Percentiles rank a stretch among this genome's conserved stretches.
These are phyloP conservation scores for Pontederia crassipes DNA, from an alignment of 176 grass and related monocot species.

Conservation along the genomic window DNA sequence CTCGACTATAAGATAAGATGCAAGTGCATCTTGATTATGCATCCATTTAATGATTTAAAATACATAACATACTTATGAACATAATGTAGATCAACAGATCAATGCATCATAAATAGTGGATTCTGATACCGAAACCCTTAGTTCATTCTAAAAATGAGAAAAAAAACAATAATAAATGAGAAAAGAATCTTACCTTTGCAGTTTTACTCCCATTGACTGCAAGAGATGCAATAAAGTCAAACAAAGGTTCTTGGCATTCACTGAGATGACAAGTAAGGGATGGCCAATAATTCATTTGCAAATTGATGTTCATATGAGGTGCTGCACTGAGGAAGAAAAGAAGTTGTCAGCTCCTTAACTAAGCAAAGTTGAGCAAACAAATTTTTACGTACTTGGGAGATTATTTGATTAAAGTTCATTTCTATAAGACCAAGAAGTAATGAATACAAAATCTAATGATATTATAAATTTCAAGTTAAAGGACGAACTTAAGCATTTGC, in stretches of 20 bases:
- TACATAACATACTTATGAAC: no score
- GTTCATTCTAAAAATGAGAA: not conserved
- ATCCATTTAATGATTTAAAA: no score
- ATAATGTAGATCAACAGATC: no score
- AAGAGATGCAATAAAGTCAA: conserved; percentile 70
- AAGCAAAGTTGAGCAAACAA: not conserved
- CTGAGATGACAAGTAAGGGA: conserved; percentile 67
- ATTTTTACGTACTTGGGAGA: not conserved
- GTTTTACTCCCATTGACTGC: conserved; percentile 70
- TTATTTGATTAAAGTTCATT: not conserved
- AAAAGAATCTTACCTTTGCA: conserved; percentile 43
- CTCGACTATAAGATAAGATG: no score
- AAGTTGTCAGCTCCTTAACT: conserved; percentile 24
- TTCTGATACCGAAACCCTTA: not conserved
- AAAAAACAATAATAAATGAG: not conserved
- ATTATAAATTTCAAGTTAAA: no score
- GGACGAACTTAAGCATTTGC: no score
- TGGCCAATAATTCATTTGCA: conserved; percentile 94
- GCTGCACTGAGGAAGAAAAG: conserved; percentile 44
- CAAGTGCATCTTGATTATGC: no score
- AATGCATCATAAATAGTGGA: not conserved
- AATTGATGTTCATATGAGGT: conserved; percentile 74
- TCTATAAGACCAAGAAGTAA: no score
- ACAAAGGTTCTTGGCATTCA: conserved; percentile 81
- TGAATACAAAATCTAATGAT: no score